Base-by-base conservation (phyloP, 1,284 basidiomycete genomes). In the Xerocomus nothofagi region DNA sequence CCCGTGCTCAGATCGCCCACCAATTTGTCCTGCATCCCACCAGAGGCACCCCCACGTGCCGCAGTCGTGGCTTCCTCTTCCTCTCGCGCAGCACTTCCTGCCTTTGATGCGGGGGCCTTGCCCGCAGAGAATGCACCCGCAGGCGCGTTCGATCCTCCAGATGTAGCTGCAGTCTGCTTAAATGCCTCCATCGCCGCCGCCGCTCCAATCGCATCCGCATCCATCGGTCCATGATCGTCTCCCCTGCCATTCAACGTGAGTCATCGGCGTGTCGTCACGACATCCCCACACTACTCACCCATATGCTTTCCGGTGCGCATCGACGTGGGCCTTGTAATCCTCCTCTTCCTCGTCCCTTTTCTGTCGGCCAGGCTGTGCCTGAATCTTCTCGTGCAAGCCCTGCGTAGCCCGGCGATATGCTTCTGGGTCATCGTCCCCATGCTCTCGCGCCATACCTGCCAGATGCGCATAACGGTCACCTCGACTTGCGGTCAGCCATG, bases 21-120 rank as follows among this genome's bases (percentile, higher is more conserved):
- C 44, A 71, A 23, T 38, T 71, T 67, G 33, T 70, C 65, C 39
- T 67, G 68, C 51, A 65, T 0, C 8, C 65, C 67, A 1, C 62
- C 54, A 15, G 42, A 33, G 9, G 23, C 45, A 40, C 54, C 43
- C 6, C 30, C 47, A 38, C 47, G 45, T 1, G 36, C 33, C 2
- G 53, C 39, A 21, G 49, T 8, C 1, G 39, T 12, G 7, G 30
- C 53, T 18, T 51, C 57, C 2, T 27, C 26, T 0, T 40, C 48
- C 2, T 34, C 42, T 14, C 41, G 39, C 7, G 47, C 26, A 21
- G 7, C 37, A 0, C 31, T 41, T 32, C 46, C 50, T 2, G 43
- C 17, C 27, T 44, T 48, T 3, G 53, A 26, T 3, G 56, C 20
- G 3, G 32, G 21, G 10, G 37, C 23, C 27, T 41, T 50, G 32